phyloP scores from a whole-genome alignment of 495 filamentous ascomycete species.

The Lophium mytilinum region DNA sequence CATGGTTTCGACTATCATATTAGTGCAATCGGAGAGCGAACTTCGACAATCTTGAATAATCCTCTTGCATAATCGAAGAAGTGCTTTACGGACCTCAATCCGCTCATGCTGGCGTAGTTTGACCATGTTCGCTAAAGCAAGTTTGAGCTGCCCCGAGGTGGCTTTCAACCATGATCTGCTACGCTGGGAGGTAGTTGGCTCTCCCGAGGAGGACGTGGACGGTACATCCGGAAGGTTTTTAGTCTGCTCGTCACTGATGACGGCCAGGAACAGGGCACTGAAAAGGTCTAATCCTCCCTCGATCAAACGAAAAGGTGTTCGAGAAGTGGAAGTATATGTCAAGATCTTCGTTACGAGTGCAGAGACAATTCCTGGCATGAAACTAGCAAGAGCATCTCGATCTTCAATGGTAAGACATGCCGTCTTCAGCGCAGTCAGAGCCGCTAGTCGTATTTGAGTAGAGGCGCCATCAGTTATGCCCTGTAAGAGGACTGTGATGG shows the following conservation, averaged over 20 bases:
- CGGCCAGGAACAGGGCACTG: conserved; percentile 48
- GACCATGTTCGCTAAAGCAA: conserved; percentile 71
- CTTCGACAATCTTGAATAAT: conserved; percentile 68
- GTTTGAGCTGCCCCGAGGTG: conserved; percentile 72
- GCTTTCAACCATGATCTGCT: conserved; percentile 67
- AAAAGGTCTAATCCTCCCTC: conserved; percentile 53
- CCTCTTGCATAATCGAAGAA: conserved; percentile 61
- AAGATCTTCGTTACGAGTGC: conserved; percentile 61
- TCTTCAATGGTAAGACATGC: conserved; percentile 58
- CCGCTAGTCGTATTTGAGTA: conserved; percentile 55
- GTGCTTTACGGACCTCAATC: conserved; percentile 57
- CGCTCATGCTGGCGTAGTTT: conserved; percentile 69
- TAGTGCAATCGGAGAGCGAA: conserved; percentile 61
- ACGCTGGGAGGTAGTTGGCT: no score
- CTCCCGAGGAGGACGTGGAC: no score
- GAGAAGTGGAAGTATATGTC: conserved; percentile 55
- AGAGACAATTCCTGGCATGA: conserved; percentile 85
- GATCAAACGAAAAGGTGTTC: conserved; percentile 58
- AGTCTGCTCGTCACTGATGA: conserved; percentile 55
- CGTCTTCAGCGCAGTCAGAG: conserved; percentile 54
- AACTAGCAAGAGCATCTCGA: conserved; percentile 62
- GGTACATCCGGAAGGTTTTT: conserved; percentile 31
- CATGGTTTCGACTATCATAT: conserved; percentile 71
- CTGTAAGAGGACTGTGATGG: conserved; percentile 72
- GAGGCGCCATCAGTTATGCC: conserved; percentile 53